Evolutionary conservation across 2,329 filamentous ascomycete genomes (phyloP).

Genomic region (Colletotrichum lini): DNA sequence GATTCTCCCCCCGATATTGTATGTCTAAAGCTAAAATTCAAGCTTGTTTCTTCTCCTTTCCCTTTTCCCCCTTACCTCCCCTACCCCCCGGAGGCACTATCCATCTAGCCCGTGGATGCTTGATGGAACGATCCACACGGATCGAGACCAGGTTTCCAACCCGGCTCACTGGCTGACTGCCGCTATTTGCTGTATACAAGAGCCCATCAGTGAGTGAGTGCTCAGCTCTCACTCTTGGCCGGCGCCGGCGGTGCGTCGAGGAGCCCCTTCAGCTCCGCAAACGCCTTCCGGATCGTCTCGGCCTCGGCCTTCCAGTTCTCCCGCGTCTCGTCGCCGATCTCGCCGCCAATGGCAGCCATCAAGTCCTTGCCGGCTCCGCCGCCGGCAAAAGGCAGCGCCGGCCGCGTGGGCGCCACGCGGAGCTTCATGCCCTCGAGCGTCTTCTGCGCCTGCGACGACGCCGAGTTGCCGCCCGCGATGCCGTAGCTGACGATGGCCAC

Average conservation of each 20-base stretch:
- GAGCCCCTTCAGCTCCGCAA: slow-evolving; percentile 47
- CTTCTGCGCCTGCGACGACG: slow-evolving; percentile 46
- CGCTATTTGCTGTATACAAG: too few relatives aligned
- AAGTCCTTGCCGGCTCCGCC: slow-evolving; percentile 42
- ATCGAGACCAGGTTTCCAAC: too few relatives aligned
- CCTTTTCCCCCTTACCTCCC: too few relatives aligned
- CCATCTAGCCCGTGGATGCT: too few relatives aligned
- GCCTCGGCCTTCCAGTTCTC: slow-evolving; percentile 45
- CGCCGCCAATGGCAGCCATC: slow-evolving; percentile 44
- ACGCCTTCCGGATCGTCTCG: slow-evolving; percentile 45
- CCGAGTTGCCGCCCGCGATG: slow-evolving; percentile 55
- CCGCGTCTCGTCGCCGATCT: slow-evolving; percentile 44
- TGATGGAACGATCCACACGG: neutral
- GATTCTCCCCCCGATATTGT: neutral
- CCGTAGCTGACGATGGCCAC: slow-evolving; percentile 69
- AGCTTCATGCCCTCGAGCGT: slow-evolving; percentile 50
- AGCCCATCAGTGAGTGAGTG: too few relatives aligned
- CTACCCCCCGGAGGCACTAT: too few relatives aligned
- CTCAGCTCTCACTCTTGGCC: neutral
- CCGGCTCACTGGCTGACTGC: neutral
- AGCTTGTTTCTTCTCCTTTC: slow-evolving; percentile 3
- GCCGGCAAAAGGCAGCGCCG: slow-evolving; percentile 49
- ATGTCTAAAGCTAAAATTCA: neutral
- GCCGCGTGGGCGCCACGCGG: slow-evolving; percentile 50
- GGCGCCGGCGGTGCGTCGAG: slow-evolving; percentile 32